Conservation (phyloP, 345 rosid species). For the Bruguiera gymnorhiza region DNA sequence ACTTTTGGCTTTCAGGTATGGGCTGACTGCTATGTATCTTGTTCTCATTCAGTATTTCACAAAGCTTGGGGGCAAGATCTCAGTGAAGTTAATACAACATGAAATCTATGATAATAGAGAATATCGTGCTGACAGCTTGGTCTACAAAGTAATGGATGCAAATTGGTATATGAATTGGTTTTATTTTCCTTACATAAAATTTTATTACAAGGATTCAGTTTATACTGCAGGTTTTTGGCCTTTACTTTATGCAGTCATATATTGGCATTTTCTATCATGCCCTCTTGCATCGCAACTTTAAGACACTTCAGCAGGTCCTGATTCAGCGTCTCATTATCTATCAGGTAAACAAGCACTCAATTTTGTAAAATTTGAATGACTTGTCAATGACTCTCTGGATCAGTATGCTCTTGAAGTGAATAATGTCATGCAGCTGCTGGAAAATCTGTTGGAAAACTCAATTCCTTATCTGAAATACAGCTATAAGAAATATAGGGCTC, state of each 20-base stretch:
- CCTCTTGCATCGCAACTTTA: slow-evolving; percentile 74
- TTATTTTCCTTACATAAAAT: slow-evolving; percentile 6
- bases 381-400: not conserved
- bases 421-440: slow-evolving; percentile 53
- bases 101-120: slow-evolving; percentile 74
- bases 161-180: slow-evolving; percentile 14
- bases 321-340: slow-evolving; percentile 76
- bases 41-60: slow-evolving; percentile 78
- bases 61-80: slow-evolving; percentile 69
- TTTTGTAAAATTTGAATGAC: slow-evolving; percentile 7
- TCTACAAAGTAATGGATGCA: slow-evolving; percentile 62
- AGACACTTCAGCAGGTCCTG: slow-evolving; percentile 76
- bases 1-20: slow-evolving; percentile 57
- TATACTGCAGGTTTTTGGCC: slow-evolving; percentile 82
- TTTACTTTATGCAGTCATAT: slow-evolving; percentile 93
- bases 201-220: slow-evolving; percentile 14
- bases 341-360: slow-evolving; percentile 33
- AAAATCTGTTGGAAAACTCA: slow-evolving; percentile 71
- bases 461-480: slow-evolving; percentile 79
- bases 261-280: slow-evolving; percentile 97
- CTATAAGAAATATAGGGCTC: slow-evolving; percentile 59
- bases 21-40: slow-evolving; percentile 77
- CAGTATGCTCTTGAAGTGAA: slow-evolving; percentile 10
- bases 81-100: slow-evolving; percentile 68
- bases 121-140: slow-evolving; percentile 78